Percentiles rank a stretch among this genome's conserved stretches.
Conservation (phyloP, 441 rosid species). For the Kokia cookei region DNA sequence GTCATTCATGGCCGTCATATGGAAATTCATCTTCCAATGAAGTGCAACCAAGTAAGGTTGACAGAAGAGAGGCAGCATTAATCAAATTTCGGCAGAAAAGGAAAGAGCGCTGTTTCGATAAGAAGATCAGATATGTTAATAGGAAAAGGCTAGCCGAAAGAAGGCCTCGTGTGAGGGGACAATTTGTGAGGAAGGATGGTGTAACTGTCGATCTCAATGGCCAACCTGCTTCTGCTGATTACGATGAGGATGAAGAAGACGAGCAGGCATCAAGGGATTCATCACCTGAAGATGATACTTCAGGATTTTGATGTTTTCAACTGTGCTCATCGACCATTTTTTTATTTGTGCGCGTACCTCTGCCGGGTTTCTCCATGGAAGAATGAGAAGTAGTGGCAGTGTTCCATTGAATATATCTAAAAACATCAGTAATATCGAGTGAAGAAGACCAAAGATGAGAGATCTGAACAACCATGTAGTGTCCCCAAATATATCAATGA, state of each 20-base stretch:
- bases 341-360: background rate
- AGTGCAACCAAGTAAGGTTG: constrained; percentile 48
- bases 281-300: constrained; percentile 54
- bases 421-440: background rate
- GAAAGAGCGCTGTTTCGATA: constrained; percentile 90
- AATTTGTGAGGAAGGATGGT: constrained; percentile 91
- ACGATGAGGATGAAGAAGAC: constrained; percentile 74
- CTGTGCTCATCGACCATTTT: background rate
- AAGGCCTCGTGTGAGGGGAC: constrained; percentile 97
- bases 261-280: constrained; percentile 63
- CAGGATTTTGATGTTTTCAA: constrained; percentile 24
- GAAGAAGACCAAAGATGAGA: background rate
- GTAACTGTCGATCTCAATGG: constrained; percentile 81
- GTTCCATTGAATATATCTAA: constrained; percentile 5
- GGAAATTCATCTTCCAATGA: constrained; percentile 50
- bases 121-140: constrained; percentile 91
- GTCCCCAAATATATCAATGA: background rate
- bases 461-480: background rate
- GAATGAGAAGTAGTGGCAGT: constrained; percentile 6
- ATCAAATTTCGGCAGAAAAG: constrained; percentile 88
- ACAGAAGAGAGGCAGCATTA: constrained; percentile 89
- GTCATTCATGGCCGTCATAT: constrained; percentile 57
- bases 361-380: background rate
- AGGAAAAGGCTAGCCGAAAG: constrained; percentile 88
- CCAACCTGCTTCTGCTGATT: constrained; percentile 57